Conservation (phyloP, 257 asterid genomes). For the Rubia yunnanensis region DNA sequence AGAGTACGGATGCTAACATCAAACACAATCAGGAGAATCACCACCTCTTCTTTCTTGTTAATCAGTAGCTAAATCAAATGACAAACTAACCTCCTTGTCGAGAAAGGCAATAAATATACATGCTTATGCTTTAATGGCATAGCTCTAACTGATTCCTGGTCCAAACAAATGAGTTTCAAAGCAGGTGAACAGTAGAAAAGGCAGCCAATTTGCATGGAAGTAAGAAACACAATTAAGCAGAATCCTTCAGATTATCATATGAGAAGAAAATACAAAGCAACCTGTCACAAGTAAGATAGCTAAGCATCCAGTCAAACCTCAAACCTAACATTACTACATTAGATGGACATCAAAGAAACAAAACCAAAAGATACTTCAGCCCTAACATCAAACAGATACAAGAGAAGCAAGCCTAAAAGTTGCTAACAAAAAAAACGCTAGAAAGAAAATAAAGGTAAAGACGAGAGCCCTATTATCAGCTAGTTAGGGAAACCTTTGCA, state of each 20-base stretch:
- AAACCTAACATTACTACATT: constrained; percentile 25
- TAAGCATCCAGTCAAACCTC: constrained; percentile 34
- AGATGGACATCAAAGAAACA: constrained; percentile 22
- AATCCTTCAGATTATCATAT: constrained; percentile 82
- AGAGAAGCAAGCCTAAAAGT: constrained; percentile 24
- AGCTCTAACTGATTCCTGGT: constrained; percentile 92
- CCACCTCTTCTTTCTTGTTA: constrained; percentile 17
- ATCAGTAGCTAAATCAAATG: constrained; percentile 46
- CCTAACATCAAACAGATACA: constrained; percentile 19
- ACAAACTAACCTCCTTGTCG: constrained; percentile 86
- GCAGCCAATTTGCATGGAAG: constrained; percentile 63
- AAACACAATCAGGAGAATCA: not conserved
- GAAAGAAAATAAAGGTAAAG: not conserved
- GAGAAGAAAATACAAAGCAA: constrained; percentile 59
- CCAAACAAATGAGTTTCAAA: constrained; percentile 87
- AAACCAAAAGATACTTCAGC: constrained; percentile 22
- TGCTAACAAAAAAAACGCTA: constrained; percentile 15
- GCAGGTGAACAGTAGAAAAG: constrained; percentile 78
- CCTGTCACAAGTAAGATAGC: constrained; percentile 40
- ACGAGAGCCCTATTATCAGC: not conserved
- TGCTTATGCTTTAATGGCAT: constrained; percentile 78
- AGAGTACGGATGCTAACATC: not conserved
- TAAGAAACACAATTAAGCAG: constrained; percentile 64
- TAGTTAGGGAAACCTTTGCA: not conserved
- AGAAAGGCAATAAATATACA: constrained; percentile 59